Conservation (phyloP, 2,329 filamentous ascomycete species). For the Sphaerostilbella broomeana region DNA sequence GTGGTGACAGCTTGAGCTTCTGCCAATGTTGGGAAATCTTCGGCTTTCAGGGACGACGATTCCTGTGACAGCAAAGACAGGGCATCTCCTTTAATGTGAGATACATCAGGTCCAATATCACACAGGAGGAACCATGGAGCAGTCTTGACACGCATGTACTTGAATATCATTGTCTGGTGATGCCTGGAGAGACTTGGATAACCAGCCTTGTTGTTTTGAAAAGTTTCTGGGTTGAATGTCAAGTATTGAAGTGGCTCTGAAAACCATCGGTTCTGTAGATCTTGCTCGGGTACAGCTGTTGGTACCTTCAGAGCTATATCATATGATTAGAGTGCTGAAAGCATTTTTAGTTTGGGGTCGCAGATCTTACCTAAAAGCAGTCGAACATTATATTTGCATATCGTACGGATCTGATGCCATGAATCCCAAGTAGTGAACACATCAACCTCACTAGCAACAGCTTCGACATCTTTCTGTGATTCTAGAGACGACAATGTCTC, state of each 20-base stretch:
- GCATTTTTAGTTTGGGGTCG: slow-evolving; percentile 13
- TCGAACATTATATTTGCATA: slow-evolving; percentile 78
- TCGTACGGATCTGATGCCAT: slow-evolving; percentile 80
- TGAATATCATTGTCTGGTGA: slow-evolving; percentile 55
- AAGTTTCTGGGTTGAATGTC: slow-evolving; percentile 46
- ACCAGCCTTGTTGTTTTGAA: slow-evolving; percentile 54
- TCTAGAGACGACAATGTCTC: slow-evolving; percentile 45
- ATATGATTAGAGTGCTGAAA: neutral
- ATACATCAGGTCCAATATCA: slow-evolving; percentile 48
- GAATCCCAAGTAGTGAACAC: slow-evolving; percentile 83
- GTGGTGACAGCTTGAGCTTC: slow-evolving; percentile 47
- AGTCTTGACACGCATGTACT: slow-evolving; percentile 58
- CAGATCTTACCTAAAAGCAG: slow-evolving; percentile 84
- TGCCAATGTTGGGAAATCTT: slow-evolving; percentile 62
- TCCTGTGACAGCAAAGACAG: slow-evolving; percentile 22
- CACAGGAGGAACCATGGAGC: slow-evolving; percentile 58
- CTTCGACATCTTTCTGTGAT: slow-evolving; percentile 26
- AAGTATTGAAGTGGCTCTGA: slow-evolving; percentile 60
- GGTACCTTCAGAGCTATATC: slow-evolving; percentile 50
- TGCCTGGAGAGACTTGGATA: slow-evolving; percentile 54
- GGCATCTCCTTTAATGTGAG: slow-evolving; percentile 22
- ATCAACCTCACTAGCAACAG: slow-evolving; percentile 48
- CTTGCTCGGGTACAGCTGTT: slow-evolving; percentile 50
- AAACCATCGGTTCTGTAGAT: slow-evolving; percentile 62
- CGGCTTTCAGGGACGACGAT: slow-evolving; percentile 32